Base-by-base conservation (phyloP, 78 protist species). In the Creolimax fragrantissima region DNA sequence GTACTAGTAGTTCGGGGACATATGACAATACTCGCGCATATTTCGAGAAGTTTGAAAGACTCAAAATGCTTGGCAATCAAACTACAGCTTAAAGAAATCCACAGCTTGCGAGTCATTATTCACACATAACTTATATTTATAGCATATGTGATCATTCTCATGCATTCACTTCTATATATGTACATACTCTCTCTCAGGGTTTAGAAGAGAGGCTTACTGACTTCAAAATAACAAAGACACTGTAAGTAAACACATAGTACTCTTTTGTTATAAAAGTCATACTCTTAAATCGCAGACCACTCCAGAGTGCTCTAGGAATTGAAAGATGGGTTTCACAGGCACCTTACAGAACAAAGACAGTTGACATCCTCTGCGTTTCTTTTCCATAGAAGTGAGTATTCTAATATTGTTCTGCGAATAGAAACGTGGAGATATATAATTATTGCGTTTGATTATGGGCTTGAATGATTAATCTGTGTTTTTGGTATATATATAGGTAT, bases 281-380 rank as follows among this genome's bases (percentile, higher is more conserved):
- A 83, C 96, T 42, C 98, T 81, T 39, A 94, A 89, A 89, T 97
- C 98, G 89, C 93, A 90, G 17, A 95, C 45, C 17, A 96, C 91
- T 43, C 98, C 97, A 36, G 4, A 5, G 43, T 3, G 7, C 43
- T n/a, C 90, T 41, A 95, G 43, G 11, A n/a, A 45, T 5, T 4
- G n/a, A 36, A 47, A 81, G 43, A 92, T 36, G 42, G 86, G 83
- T 36, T n/a, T 3, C 4, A 94, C 93, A 5, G 84, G 44, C 24
- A 45, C 92, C 11, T 41, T 45, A 39, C 96, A 39, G 11, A 17
- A 43, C 0, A 95, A 41, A 41, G 96, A 92, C 41, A 97, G 81
- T 93, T 97, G 98, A 3, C 94, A 43, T 4, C 98, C 98, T 35
- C 98, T 92, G 42, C 90, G 81, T 2, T 85, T 41, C 2, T 92